Conservation (phyloP, 192 early-diverging fungal genomes). For the Coemansia sp. region DNA sequence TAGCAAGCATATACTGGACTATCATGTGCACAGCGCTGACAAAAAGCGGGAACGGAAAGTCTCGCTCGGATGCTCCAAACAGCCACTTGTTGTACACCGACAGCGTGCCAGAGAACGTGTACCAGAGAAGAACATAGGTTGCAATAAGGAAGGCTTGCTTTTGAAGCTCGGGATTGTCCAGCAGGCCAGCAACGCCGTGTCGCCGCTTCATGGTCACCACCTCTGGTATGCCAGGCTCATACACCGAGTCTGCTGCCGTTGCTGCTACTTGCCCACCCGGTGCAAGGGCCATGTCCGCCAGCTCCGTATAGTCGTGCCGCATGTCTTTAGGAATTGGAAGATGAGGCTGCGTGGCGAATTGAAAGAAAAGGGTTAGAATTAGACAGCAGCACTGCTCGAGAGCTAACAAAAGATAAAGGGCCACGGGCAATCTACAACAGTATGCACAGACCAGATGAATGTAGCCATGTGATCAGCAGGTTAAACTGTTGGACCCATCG, state of each 20-base stretch:
- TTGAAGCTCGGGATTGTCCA: constrained; percentile 25
- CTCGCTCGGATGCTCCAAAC: constrained; percentile 74
- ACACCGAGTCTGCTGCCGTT: constrained; percentile 6
- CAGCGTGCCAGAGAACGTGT: constrained; percentile 66
- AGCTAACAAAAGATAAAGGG: background rate
- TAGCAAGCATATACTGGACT: constrained; percentile 70
- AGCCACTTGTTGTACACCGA: constrained; percentile 95
- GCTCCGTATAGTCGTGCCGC: constrained; percentile 44
- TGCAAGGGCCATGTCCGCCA: constrained; percentile 21
- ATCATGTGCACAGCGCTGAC: constrained; percentile 81
- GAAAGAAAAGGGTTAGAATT: background rate
- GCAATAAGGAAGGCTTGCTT: constrained; percentile 32
- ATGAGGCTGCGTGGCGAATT: background rate
- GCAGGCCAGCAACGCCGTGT: constrained; percentile 8
- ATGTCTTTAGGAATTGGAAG: constrained; percentile 9
- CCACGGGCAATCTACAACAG: background rate
- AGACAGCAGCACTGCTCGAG: background rate
- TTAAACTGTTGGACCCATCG: background rate
- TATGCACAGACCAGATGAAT: background rate
- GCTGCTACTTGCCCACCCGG: background rate
- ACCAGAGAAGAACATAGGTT: constrained; percentile 57
- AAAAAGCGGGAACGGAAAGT: constrained; percentile 87
- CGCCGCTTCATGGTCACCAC: background rate
- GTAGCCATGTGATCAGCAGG: background rate
- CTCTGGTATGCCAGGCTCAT: background rate